These are phyloP conservation scores for Candolleomyces aberdarensis DNA, from an alignment of 768 basidiomycete species.

Conservation along the genomic window DNA sequence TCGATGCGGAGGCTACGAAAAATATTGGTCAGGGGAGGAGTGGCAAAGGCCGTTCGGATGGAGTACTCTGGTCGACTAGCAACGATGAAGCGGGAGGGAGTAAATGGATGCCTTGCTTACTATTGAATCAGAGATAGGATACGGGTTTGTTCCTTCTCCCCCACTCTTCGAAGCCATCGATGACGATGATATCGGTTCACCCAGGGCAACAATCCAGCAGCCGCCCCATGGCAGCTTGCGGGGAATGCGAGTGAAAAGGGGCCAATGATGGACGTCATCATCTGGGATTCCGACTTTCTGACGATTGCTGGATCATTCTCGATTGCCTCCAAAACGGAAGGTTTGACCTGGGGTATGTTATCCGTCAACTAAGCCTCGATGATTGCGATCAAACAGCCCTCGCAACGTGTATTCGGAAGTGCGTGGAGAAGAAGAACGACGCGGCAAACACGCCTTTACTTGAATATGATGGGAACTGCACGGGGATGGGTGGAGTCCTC, in stretches of 20 bases:
- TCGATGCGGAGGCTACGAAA: not conserved
- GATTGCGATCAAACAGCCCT: not conserved
- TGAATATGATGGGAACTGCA: not conserved
- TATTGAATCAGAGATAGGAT: not conserved
- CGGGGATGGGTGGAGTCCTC: not conserved
- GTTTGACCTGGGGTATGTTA: not conserved
- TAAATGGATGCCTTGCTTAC: not conserved
- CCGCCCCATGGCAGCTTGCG: not conserved
- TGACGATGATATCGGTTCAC: not conserved
- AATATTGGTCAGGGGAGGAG: not conserved
- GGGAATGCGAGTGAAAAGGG: not conserved
- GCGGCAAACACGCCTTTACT: not conserved
- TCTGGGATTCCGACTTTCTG: not conserved
- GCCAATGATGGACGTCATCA: not conserved
- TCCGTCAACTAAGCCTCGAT: not conserved
- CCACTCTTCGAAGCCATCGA: not conserved
- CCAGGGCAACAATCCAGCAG: not conserved
- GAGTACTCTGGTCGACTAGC: not conserved
- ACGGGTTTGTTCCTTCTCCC: not conserved
- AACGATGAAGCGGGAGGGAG: not conserved
- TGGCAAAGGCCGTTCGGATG: not conserved
- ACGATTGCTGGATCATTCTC: not conserved
- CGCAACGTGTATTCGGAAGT: not conserved
- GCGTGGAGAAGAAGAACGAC: constrained; percentile 4
- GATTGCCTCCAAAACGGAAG: not conserved